Percentiles rank a stretch among this genome's conserved stretches.
Conservation (phyloP, 768 basidiomycete species). For the Boletellus emodensis region DNA sequence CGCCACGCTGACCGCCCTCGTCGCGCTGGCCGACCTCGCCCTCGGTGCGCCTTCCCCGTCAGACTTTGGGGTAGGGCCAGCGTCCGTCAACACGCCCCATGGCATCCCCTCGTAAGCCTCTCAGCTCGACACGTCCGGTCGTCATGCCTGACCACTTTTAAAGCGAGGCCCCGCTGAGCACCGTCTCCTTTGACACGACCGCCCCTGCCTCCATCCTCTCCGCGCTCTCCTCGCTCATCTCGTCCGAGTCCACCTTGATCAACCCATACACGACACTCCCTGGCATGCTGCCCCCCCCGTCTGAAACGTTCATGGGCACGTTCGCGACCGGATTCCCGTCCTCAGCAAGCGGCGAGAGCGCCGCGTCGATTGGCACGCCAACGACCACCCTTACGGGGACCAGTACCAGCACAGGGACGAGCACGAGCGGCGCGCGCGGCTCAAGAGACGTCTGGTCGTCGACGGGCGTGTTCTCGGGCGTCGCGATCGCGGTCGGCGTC, state of each 20-base stretch:
- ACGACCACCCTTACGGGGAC: background rate
- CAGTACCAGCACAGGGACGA: conserved; percentile 8
- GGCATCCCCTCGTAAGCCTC: conserved; percentile 25
- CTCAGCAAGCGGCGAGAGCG: background rate
- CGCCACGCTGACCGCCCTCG: background rate
- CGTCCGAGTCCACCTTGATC: conserved; percentile 22
- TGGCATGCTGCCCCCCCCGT: too few species aligned
- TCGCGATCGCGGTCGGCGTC: conserved; percentile 2
- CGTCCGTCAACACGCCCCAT: background rate
- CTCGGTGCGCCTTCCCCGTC: too few species aligned
- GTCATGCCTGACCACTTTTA: too few species aligned
- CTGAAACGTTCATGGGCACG: too few species aligned
- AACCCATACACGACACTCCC: conserved; percentile 3
- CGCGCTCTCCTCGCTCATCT: conserved; percentile 24
- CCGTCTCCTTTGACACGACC: conserved; percentile 23
- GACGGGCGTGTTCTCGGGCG: background rate
- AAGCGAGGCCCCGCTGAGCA: conserved; percentile 15
- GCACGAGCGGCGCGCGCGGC: conserved; percentile 5
- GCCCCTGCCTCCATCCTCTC: conserved; percentile 16
- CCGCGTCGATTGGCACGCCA: background rate
- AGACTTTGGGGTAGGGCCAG: too few species aligned
- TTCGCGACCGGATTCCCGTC: background rate
- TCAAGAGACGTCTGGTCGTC: background rate
- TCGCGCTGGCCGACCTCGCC: too few species aligned
- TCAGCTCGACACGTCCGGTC: conserved; percentile 23